Evolutionary conservation across 2,329 filamentous ascomycete species (phyloP), one percentile per base, ranked within the genome.

Genomic region (Penicillium sp.): DNA sequence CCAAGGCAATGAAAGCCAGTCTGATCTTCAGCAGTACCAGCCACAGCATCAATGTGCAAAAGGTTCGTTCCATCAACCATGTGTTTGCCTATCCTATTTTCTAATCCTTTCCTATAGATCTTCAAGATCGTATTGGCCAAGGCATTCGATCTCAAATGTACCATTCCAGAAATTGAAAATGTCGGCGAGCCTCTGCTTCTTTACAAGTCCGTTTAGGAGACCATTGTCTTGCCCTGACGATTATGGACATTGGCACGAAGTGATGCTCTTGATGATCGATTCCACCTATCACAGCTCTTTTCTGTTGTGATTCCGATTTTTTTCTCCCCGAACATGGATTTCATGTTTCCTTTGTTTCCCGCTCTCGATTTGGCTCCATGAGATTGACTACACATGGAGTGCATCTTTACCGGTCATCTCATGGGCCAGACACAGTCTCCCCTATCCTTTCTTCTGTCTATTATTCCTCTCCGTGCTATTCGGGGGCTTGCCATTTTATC

Each of bases 91-190:
- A 11, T 6, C 25, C 25, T 27, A 11, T n/a, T 6, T 27, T 5
- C 12, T 13, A n/a, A 27, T 13, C 28, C 17, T 13, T 11, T 12
- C 11, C 7, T 13, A 2, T 56, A 96, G 90, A 98, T 98, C 60
- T 98, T 98, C 79, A 98, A 98, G 68, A 98, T 98, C 55, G 92
- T 98, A 41, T 77, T 98, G 15, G 95, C 90, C 48, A 98, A 98
- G 69, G 92, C 92, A 2, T 98, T 98, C 62, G 92, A 98, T 64
- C 77, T 98, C 41, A 95, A 95, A 66, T 98, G 92, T 73, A 98
- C 92, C 18, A 96, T 98, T 60, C 92, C 92, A 32, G 92, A 98
- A 68, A 96, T 98, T 66, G 90, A 95, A 69, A 93, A 96, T 64
- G 84, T 95, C 40, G 92, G 92, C 67, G 92, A 98, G 68, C 92